These are phyloP conservation scores for Pseudopyricularia cyperi DNA, from an alignment of 2,329 filamentous ascomycete genomes.

Conservation along the genomic window DNA sequence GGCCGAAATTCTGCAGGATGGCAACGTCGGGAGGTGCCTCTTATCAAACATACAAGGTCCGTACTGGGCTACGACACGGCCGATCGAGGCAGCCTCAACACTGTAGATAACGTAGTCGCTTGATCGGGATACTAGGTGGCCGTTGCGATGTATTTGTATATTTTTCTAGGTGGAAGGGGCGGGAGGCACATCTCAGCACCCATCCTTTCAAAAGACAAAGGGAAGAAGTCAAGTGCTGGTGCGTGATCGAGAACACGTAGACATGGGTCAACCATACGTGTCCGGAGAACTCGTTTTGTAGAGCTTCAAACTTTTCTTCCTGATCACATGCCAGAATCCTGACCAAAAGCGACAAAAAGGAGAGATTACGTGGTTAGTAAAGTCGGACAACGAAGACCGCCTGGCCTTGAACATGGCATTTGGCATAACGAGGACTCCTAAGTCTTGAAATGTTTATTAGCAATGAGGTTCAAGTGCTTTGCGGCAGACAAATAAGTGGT, in stretches of 20 bases:
- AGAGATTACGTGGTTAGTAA: slow-evolving; percentile 13
- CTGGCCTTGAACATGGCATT: neutral
- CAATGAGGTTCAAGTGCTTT: neutral
- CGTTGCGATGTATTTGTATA: slow-evolving; percentile 84
- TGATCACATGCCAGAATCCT: slow-evolving; percentile 93
- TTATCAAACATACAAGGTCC: slow-evolving; percentile 70
- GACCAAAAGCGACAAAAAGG: slow-evolving; percentile 5
- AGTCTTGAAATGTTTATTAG: neutral
- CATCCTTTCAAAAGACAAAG: neutral
- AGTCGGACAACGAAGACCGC: neutral
- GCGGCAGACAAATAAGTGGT: neutral
- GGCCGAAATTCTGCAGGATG: slow-evolving; percentile 7
- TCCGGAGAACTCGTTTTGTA: slow-evolving; percentile 71
- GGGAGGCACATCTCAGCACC: slow-evolving; percentile 10
- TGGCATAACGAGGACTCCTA: neutral
- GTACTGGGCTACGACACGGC: slow-evolving; percentile 73
- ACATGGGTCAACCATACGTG: slow-evolving; percentile 48
- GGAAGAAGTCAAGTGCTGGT: neutral
- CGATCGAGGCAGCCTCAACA: slow-evolving; percentile 82
- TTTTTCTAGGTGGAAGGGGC: slow-evolving; percentile 43
- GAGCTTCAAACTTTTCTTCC: slow-evolving; percentile 72
- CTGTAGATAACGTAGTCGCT: slow-evolving; percentile 99
- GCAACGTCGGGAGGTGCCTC: slow-evolving; percentile 3
- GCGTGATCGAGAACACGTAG: slow-evolving; percentile 15
- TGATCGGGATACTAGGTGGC: slow-evolving; percentile 85